Percentiles rank a stretch among this genome's conserved stretches.
These are phyloP conservation scores for Trichosporon coremiiforme DNA, from an alignment of 1,284 basidiomycete genomes.

Conservation along the genomic window DNA sequence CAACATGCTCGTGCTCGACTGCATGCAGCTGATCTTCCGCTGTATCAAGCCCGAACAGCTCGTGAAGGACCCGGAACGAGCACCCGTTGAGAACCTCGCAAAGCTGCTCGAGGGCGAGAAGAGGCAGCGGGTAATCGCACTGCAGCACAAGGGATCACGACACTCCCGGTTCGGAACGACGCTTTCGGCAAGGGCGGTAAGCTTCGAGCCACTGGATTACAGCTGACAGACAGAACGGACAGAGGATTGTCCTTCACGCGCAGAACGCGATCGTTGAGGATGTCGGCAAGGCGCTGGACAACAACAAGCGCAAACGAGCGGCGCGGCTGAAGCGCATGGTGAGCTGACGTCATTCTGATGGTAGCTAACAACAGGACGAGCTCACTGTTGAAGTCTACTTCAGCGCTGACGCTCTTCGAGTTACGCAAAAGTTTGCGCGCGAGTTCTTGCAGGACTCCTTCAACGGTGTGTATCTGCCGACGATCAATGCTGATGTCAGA, in stretches of 20 bases:
- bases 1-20: conserved; percentile 87
- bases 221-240: conserved; percentile 47
- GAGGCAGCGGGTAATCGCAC: conserved; percentile 63
- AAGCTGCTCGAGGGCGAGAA: conserved; percentile 73
- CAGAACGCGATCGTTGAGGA: conserved; percentile 78
- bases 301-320: conserved; percentile 68
- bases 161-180: conserved; percentile 95
- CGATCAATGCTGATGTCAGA: conserved; percentile 59
- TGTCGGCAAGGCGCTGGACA: conserved; percentile 74
- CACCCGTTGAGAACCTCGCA: conserved; percentile 65
- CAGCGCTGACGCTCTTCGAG: conserved; percentile 66
- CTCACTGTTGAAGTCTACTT: conserved; percentile 57
- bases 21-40: conserved; percentile 81
- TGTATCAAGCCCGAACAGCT: conserved; percentile 69
- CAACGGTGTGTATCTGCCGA: conserved; percentile 66
- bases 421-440: conserved; percentile 68
- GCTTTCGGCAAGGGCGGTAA: conserved; percentile 70
- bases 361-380: conserved; percentile 57
- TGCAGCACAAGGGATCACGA: conserved; percentile 62
- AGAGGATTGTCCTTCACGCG: conserved; percentile 69
- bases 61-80: conserved; percentile 66
- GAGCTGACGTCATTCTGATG: conserved; percentile 21
- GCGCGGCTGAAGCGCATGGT: conserved; percentile 63
- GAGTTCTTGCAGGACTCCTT: conserved; percentile 79
- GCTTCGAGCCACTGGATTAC: conserved; percentile 16